Evolutionary conservation across 2,329 filamentous ascomycete species (phyloP).

Genomic region (Ceratocystis ficicola): DNA sequence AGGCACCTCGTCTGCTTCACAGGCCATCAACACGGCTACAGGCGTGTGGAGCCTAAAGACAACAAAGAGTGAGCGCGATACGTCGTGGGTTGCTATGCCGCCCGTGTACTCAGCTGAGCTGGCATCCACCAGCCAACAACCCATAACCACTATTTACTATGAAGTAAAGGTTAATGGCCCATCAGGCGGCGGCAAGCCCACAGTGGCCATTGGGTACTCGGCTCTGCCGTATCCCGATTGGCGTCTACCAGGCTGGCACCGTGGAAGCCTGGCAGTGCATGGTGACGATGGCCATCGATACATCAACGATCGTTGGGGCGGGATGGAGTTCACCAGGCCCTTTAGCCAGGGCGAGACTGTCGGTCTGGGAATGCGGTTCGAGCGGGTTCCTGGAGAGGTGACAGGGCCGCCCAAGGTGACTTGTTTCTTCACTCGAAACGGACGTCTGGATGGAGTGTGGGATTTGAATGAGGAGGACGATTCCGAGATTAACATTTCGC

Average conservation of each 20-base stretch:
- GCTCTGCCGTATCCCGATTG: constrained; percentile 67
- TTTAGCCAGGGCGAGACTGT: constrained; percentile 55
- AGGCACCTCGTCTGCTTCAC: constrained; percentile 35
- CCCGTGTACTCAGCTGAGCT: constrained; percentile 54
- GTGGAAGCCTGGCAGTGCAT: constrained; percentile 62
- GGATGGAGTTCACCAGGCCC: constrained; percentile 51
- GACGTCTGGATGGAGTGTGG: constrained; percentile 49
- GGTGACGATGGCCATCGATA: constrained; percentile 68
- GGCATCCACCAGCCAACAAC: constrained; percentile 24
- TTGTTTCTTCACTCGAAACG: constrained; percentile 61
- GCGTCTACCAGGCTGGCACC: constrained; percentile 70
- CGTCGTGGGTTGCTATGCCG: constrained; percentile 53
- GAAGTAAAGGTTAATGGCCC: constrained; percentile 48
- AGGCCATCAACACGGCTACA: constrained; percentile 30
- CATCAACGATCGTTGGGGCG: constrained; percentile 63
- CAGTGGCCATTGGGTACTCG: constrained; percentile 55
- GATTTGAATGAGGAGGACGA: constrained; percentile 65
- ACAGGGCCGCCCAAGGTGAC: constrained; percentile 38
- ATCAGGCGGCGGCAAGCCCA: constrained; percentile 26
- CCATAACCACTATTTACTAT: constrained; percentile 49
- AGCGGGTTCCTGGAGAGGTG: constrained; percentile 27
- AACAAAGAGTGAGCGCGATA: constrained; percentile 41
- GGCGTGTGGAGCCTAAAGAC: constrained; percentile 43
- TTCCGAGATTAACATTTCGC: constrained; percentile 45
- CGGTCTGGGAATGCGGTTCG: constrained; percentile 59